Evolutionary conservation across 164 flowering plant genomes (phyloP).

Genomic region (Magnolia kwangsiensis): DNA sequence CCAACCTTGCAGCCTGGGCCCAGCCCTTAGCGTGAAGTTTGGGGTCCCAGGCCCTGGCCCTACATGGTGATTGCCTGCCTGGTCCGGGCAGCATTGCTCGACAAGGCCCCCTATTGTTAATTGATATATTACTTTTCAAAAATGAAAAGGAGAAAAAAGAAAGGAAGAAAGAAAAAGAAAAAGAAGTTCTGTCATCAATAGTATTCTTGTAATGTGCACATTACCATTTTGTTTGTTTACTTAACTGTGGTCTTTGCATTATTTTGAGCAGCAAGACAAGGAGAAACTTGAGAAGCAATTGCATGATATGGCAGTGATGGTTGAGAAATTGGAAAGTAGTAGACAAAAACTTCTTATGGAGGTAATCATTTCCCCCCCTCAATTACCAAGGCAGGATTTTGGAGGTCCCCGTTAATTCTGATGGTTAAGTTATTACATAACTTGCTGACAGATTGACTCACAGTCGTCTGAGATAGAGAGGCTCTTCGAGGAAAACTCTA

Average conservation of each 20-base stretch:
- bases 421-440: not conserved
- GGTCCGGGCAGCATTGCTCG: no score
- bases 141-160: not conserved
- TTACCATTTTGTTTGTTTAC: not conserved
- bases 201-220: not conserved
- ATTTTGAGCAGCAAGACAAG: conserved; percentile 69
- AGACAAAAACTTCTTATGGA: conserved; percentile 87
- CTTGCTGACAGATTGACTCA: conserved; percentile 70
- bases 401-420: not conserved
- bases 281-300: conserved; percentile 84
- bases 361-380: conserved; percentile 29
- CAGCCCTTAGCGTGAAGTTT: no score
- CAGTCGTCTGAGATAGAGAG: conserved; percentile 93
- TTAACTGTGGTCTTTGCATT: not conserved
- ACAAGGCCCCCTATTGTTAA: not conserved
- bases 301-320: conserved; percentile 92
- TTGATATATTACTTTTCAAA: not conserved
- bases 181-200: not conserved
- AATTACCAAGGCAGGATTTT: not conserved
- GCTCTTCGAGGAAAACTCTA: conserved; percentile 90
- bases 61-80: no score
- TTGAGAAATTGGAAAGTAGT: conserved; percentile 85
- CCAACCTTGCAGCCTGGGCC: no score
- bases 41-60: no score
- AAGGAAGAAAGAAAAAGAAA: not conserved